Evolutionary conservation across 116 monocot genomes (phyloP).

Genomic region (Zostera marina): DNA sequence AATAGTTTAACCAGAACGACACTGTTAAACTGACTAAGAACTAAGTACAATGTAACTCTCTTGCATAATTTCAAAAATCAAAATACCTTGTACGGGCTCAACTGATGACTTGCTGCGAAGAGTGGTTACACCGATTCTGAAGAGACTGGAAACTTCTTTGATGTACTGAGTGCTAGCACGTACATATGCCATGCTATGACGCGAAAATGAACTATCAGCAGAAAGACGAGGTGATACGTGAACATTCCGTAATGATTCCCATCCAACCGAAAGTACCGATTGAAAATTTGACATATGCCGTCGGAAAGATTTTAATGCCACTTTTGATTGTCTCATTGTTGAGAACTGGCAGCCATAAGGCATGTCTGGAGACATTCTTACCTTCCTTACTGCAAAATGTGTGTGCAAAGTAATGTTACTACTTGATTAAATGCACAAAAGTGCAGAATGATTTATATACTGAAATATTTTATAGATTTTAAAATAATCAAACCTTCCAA

Average conservation of each 20-base stretch:
- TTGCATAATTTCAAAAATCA: constrained; percentile 1
- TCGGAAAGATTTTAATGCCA: constrained; percentile 49
- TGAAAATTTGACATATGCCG: constrained; percentile 56
- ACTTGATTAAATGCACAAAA: too few species aligned
- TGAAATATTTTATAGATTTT: neutral
- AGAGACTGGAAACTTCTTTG: constrained; percentile 69
- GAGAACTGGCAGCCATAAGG: constrained; percentile 72
- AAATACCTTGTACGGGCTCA: constrained; percentile 65
- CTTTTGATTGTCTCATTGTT: constrained; percentile 23
- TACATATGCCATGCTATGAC: constrained; percentile 77
- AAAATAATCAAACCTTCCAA: constrained; percentile 48
- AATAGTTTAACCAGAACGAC: constrained; percentile 4
- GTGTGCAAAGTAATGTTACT: too few species aligned
- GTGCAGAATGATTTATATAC: neutral
- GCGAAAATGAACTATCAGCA: constrained; percentile 52
- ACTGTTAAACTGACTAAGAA: neutral
- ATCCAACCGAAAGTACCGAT: constrained; percentile 59
- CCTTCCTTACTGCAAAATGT: constrained; percentile 50
- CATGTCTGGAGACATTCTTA: constrained; percentile 60
- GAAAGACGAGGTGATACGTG: constrained; percentile 52
- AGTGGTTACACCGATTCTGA: constrained; percentile 64
- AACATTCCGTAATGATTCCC: constrained; percentile 65
- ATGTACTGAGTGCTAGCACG: constrained; percentile 79
- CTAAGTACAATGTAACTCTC: neutral
- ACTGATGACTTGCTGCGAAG: constrained; percentile 35